Base-by-base conservation (phyloP, 2,329 filamentous ascomycete species). In the Graphilbum sp. region DNA sequence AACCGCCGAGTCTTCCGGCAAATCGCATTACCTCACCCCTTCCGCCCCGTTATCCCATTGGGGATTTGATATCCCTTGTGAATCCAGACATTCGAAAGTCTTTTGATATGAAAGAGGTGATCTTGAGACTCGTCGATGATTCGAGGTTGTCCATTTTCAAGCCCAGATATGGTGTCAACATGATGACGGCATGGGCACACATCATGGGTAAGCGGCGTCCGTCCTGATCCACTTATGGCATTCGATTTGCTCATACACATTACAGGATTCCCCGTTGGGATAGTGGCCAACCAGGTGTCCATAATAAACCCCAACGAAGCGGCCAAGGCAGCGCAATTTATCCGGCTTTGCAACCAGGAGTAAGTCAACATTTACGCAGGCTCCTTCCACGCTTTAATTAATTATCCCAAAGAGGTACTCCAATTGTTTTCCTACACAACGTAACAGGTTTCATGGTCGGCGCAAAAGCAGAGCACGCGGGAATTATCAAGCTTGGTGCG, bases 401-500 rank as follows among this genome's bases (percentile, higher is more conserved):
- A n/a, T 51, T 31, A n/a, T 6, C 7, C 7, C 15, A 6, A 8
- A 33, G 31, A 19, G 7, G 52, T 20, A 54, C 45, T 0, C 60
- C 61, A 0, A 62, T 64, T 13, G 47, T 64, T 5, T 65, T 62
- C 47, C 46, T 65, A 0, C 61, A 64, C 46, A 65, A 64, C 32
- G 60, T 64, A 1, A 64, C 62, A 0, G 61, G 61, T 1, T 65
- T 65, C 49, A 65, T 65, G 61, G 61, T 65, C 4, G 62, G 62
- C 4, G 45, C 55, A 6, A 60, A 61, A 40, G 57, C 61, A 4
- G 62, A 65, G 37, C 58, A 58, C 36, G 54, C 54, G 0, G 57
- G 52, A 5, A 61, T 64, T 42, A 63, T 64, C 46, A 62, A 62
- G 35, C 50, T 50, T 29, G 61, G 61, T 9, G 61, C 61, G 0